phyloP scores from a whole-genome alignment of 2,329 filamentous ascomycete genomes.

The Alternaria arbusti region DNA sequence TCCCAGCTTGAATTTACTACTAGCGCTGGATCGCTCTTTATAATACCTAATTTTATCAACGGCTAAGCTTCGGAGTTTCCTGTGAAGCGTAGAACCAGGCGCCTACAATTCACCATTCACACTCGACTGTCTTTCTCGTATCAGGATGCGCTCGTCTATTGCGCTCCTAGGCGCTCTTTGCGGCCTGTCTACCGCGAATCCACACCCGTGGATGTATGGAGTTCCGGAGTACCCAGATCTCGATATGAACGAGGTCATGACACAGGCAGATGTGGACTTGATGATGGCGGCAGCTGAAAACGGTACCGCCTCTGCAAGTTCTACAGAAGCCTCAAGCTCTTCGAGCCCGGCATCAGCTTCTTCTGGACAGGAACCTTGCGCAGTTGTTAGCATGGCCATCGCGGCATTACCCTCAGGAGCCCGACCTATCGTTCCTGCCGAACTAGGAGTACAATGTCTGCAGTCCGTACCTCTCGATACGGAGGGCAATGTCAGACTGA shows the following conservation, averaged over 20 bases:
- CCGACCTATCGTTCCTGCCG: constrained; percentile 42
- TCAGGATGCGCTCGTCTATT: constrained; percentile 28
- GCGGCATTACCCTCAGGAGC: constrained; percentile 33
- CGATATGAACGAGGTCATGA: constrained; percentile 36
- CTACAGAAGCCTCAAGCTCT: constrained; percentile 20
- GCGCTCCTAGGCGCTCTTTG: constrained; percentile 28
- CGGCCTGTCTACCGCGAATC: constrained; percentile 27
- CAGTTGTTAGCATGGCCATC: constrained; percentile 36
- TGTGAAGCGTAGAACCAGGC: neutral
- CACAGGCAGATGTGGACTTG: constrained; percentile 27
- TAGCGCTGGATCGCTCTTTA: constrained; percentile 29
- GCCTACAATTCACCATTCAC: neutral
- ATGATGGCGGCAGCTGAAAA: constrained; percentile 25
- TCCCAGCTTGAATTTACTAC: neutral
- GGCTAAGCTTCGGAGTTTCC: neutral
- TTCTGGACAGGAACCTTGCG: constrained; percentile 41
- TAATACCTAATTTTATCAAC: constrained; percentile 16
- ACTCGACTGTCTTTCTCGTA: neutral
- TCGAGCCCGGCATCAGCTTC: constrained; percentile 19
- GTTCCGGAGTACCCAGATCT: constrained; percentile 38
- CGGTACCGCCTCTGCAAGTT: constrained; percentile 14
- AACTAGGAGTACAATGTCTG: constrained; percentile 43
- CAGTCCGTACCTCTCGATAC: constrained; percentile 47
- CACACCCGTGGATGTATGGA: constrained; percentile 43
- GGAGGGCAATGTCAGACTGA: constrained; percentile 38